Evolutionary conservation across 1,139 yeast species (phyloP).

Genomic region (Saccharomyces uvarum): DNA sequence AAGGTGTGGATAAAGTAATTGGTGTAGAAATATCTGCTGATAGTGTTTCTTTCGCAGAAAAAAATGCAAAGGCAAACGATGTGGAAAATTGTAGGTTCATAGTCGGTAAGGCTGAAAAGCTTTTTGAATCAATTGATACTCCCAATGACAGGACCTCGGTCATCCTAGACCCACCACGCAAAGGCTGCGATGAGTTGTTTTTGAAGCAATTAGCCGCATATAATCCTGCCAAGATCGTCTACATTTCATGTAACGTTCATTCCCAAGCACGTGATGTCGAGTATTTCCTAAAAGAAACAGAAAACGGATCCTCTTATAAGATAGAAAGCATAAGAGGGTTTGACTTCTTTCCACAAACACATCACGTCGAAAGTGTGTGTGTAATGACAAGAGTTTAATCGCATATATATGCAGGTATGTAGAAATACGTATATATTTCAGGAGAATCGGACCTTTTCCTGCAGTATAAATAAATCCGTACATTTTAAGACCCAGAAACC

Average conservation of each 20-base stretch:
- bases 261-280: slow-evolving; percentile 93
- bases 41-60: slow-evolving; percentile 77
- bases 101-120: slow-evolving; percentile 86
- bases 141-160: slow-evolving; percentile 76
- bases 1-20: slow-evolving; percentile 69
- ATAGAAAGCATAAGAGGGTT: slow-evolving; percentile 86
- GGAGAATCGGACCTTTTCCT: background rate
- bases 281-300: slow-evolving; percentile 64
- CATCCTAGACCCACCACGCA: slow-evolving; percentile 92
- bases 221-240: slow-evolving; percentile 78
- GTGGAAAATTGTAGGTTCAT: slow-evolving; percentile 74
- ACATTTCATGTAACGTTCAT: slow-evolving; percentile 94
- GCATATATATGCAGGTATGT: background rate
- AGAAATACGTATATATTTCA: background rate
- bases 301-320: slow-evolving; percentile 52
- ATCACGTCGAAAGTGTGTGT: slow-evolving; percentile 94
- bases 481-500: background rate
- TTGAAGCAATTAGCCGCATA: slow-evolving; percentile 76
- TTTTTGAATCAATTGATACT: slow-evolving; percentile 68
- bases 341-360: slow-evolving; percentile 97
- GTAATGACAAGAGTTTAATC: slow-evolving; percentile 44
- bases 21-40: slow-evolving; percentile 95
- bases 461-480: background rate
- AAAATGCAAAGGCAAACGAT: slow-evolving; percentile 69
- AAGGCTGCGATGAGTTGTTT: slow-evolving; percentile 88